Evolutionary conservation across 2,329 filamentous ascomycete genomes (phyloP).

Genomic region (Penicillium nordicum): DNA sequence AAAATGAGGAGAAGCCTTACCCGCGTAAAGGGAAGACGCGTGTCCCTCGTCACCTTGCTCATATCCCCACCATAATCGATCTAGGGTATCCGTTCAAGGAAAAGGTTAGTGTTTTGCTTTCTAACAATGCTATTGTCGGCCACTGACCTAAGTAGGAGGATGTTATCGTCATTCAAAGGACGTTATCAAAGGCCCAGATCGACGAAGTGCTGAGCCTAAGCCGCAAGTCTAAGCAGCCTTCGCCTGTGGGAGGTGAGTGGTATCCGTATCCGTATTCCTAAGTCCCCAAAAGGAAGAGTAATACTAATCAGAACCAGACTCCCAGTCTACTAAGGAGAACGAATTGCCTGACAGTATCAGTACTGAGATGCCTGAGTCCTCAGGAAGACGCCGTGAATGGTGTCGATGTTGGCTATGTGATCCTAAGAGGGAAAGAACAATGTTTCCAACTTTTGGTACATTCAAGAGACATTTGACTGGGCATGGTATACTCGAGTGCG

Average conservation of each 20-base stretch:
- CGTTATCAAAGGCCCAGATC: slow-evolving; percentile 87
- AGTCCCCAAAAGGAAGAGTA: not conserved
- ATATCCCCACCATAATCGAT: slow-evolving; percentile 75
- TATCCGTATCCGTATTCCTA: slow-evolving; percentile 13
- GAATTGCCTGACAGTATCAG: not conserved
- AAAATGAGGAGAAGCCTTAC: slow-evolving; percentile 49
- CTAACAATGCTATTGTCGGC: slow-evolving; percentile 31
- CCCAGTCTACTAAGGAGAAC: not conserved
- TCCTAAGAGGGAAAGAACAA: not conserved
- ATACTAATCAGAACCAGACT: not conserved
- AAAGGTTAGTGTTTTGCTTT: slow-evolving; percentile 58
- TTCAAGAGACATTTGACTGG: not conserved
- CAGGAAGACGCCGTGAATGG: no score
- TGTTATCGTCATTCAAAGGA: slow-evolving; percentile 75
- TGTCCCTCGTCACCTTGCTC: slow-evolving; percentile 76
- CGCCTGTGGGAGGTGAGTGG: slow-evolving; percentile 28
- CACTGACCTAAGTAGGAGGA: slow-evolving; percentile 57
- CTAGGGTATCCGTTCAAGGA: slow-evolving; percentile 82
- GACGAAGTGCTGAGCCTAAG: slow-evolving; percentile 82
- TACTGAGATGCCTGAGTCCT: no score
- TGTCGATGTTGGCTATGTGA: not conserved
- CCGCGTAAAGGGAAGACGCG: slow-evolving; percentile 85
- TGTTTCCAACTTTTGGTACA: not conserved
- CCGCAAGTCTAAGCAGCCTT: slow-evolving; percentile 52
- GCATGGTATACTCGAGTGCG: not conserved